Evolutionary conservation across 257 asterid species (phyloP), one percentile per base, ranked within the genome.

Genomic region (Prunella vulgaris): DNA sequence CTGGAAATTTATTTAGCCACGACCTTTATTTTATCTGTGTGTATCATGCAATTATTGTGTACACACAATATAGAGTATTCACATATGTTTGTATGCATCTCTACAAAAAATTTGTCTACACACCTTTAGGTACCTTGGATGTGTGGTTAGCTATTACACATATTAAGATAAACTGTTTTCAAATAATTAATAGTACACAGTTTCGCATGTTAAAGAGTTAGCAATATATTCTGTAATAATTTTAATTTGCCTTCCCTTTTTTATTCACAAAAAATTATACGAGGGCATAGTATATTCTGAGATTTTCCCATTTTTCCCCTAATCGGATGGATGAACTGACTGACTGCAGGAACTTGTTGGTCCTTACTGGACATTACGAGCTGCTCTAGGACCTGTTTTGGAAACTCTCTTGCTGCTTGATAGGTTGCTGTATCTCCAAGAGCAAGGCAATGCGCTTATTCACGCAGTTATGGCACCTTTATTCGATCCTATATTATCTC

Each of bases 361-460:
- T 71, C 95, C 96, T 70, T 90, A 88, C 72, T 88, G 97, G 99
- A 84, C 99, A 60, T 84, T 93, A 74, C 89, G 97, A 71, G 95
- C 97, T 64, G 89, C 95, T 74, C 64, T 90, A 64, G 97, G 96
- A 54, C 96, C 96, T 2, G 76, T 88, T 75, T 69, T 93, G 83
- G 99, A 93, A 78, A 90, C 97, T 52, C 44, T 89, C 25, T 60
- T 93, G 74, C 87, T 91, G 58, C 99, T 94, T 21, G 97, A 94
- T 77, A 83, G 97, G 68, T 71, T 93, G 28, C 66, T 91, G 66
- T 89, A 82, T 85, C 97, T 91, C 78, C 97, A 91, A 84, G 97
- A 90, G 78, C 88, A 82, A 68, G 79, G 77, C 57, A 64, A 79
- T 70, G 63, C 54, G 32, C 63, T 82, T 66, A 79, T 7, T 64